Conservation (phyloP, 108 stramenopile species). For the Cyclotella distinguenda region DNA sequence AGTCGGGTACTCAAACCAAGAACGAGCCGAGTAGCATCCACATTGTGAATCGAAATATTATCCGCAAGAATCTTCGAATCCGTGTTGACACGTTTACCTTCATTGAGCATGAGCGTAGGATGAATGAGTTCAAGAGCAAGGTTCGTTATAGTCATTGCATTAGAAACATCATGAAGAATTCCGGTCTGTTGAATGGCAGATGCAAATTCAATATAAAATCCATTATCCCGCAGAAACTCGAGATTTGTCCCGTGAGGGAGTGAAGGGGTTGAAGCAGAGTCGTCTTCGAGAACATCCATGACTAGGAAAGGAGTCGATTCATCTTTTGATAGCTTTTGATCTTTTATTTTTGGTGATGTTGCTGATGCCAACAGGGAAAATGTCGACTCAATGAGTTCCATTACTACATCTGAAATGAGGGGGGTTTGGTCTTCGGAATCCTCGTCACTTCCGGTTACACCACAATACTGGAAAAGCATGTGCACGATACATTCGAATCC, state of each 20-base stretch:
- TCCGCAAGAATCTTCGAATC: constrained; percentile 23
- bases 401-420: constrained; percentile 24
- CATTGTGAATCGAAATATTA: constrained; percentile 61
- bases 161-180: constrained; percentile 44
- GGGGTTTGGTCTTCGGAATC: constrained; percentile 15
- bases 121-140: constrained; percentile 73
- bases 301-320: constrained; percentile 21
- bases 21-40: constrained; percentile 75
- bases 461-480: constrained; percentile 53
- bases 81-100: constrained; percentile 30
- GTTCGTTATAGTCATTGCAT: constrained; percentile 56
- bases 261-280: constrained; percentile 32
- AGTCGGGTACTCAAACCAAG: constrained; percentile 71
- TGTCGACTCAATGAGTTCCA: constrained; percentile 53
- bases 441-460: constrained; percentile 26
- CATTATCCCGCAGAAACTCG: constrained; percentile 55
- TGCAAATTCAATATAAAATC: constrained; percentile 81
- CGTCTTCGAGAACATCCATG: constrained; percentile 28
- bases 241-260: constrained; percentile 57
- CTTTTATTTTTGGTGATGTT: constrained; percentile 51
- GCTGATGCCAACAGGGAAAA: constrained; percentile 60
- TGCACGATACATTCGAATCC: constrained; percentile 67
- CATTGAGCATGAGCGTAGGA: constrained; percentile 52
- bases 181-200: constrained; percentile 61
- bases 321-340: constrained; percentile 33